Evolutionary conservation across 768 basidiomycete species (phyloP), one percentile per base, ranked within the genome.

Genomic region (Crepidotus variabilis): DNA sequence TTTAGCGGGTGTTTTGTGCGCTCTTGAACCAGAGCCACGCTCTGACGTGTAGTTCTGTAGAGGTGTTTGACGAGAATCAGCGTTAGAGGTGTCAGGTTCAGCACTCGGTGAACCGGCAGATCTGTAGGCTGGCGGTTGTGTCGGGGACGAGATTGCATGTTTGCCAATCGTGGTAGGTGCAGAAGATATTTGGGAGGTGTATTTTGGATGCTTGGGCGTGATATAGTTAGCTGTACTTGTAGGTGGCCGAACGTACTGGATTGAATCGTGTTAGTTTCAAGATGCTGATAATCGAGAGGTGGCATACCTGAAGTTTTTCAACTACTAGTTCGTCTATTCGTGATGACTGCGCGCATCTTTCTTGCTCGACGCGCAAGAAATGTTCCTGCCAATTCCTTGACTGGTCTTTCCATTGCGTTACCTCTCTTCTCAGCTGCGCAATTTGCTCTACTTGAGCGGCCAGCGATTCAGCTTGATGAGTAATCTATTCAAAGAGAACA

Each of bases 371-470:
- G 14, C 87, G 82, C 35, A 85, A 72, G 67, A 88, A 90, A 61
- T 89, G 87, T 20, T 88, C 88, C 67, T 90, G 90, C 89, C 89
- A 91, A 61, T 86, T 86, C 52, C 76, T 75, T 0, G 87, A 81
- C 62, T 90, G 89, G 50, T 85, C 82, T 68, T 88, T 89, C 87
- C 87, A 89, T 52, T 90, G 87, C 0, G 70, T 72, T 0, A 81
- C 74, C 65, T 92, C 88, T 50, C 85, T 78, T 22, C 82, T 80
- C 28, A 90, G 74, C 53, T 83, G 84, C 1, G 76, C 66, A 52
- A 88, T 83, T 6, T 82, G 82, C 50, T 87, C 83, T 13, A 60
- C 23, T 23, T 69, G 68, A 47, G 54, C 49, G 9, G 61, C 59
- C 8, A 68, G 49, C 2, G 81, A 82, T 55, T 85, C 82, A n/a